A percentile compares a stretch with the other conserved stretches of the same genome.
Evolutionary conservation across 257 asterid species (phyloP).

Genomic region (Solanum lycopersicoides): DNA sequence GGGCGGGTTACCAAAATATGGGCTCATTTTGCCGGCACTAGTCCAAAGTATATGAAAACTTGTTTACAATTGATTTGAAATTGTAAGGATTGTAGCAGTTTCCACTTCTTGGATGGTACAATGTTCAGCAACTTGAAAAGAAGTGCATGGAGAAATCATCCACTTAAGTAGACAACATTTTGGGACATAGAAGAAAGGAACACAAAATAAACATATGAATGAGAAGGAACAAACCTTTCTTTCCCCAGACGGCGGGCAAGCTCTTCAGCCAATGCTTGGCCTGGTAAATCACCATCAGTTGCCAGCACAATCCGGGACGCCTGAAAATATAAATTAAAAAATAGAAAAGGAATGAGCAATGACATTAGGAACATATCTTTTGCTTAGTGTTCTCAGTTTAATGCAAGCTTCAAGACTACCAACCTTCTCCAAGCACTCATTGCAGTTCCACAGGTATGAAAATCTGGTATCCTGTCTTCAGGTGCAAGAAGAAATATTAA

Average conservation of each 20-base stretch:
- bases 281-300: slow-evolving; percentile 65
- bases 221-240: slow-evolving; percentile 34
- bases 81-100: background rate
- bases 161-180: background rate
- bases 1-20: too few relatives aligned
- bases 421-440: slow-evolving; percentile 54
- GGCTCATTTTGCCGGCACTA: background rate
- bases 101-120: background rate
- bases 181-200: background rate
- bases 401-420: background rate
- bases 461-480: slow-evolving; percentile 44
- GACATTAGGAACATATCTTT: background rate
- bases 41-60: background rate
- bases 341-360: background rate
- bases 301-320: slow-evolving; percentile 64
- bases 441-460: slow-evolving; percentile 71
- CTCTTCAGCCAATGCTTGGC: slow-evolving; percentile 69
- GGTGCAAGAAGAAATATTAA: background rate
- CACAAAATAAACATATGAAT: background rate
- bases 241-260: slow-evolving; percentile 73
- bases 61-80: background rate
- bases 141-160: background rate
- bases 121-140: background rate
- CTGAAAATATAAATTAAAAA: slow-evolving; percentile 12
- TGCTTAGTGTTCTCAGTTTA: background rate